Base-by-base conservation (phyloP, 2,329 filamentous ascomycete genomes). In the Fusarium domesticum region DNA sequence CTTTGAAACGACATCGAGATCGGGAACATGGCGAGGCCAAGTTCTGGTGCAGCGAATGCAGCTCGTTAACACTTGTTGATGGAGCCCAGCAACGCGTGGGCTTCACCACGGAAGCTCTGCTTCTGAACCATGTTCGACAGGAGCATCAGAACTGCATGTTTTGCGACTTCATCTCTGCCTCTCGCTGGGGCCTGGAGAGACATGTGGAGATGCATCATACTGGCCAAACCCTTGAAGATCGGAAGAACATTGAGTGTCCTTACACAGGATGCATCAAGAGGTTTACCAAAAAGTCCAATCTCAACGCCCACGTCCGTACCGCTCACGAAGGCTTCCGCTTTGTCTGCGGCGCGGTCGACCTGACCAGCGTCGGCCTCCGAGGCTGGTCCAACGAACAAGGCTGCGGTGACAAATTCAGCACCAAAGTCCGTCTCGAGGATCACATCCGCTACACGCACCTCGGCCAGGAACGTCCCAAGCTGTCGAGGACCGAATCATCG, bases 401-500 rank as follows among this genome's bases (percentile, higher is more conserved):
- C 14, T 97, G 92, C 60, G 87, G 85, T 2, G 79, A 82, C 48
- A 77, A 78, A 28, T 93, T 95, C 60, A 79, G 80, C 46, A 87
- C 85, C 49, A 96, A 95, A 65, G 77, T 81, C 15, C 83, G 82
- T 20, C 76, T 96, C 0, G 87, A 92, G 64, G 86, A 93, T 54
- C 92, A 97, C 62, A 77, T 96, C 35, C 83, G 88, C 16, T 89
- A 85, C 37, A 79, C 88, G 17, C 92, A 97, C 64, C 72, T 96
- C 18, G 81, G 83, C n/a, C 60, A 67, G 14, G 67, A 72, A 43
- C 72, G 78, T 11, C 74, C 74, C 25, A 57, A 59, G 45, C 45
- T 62, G 32, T 60, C 53, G 40, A 53, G 54, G 43, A 41, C 54
- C 31, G 43, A 49, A 35, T 34, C 37, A 14, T 33, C 51, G 7